These are phyloP conservation scores for Herpetomonas samuelpessoai DNA, from an alignment of 208 protist species.

Conservation along the genomic window DNA sequence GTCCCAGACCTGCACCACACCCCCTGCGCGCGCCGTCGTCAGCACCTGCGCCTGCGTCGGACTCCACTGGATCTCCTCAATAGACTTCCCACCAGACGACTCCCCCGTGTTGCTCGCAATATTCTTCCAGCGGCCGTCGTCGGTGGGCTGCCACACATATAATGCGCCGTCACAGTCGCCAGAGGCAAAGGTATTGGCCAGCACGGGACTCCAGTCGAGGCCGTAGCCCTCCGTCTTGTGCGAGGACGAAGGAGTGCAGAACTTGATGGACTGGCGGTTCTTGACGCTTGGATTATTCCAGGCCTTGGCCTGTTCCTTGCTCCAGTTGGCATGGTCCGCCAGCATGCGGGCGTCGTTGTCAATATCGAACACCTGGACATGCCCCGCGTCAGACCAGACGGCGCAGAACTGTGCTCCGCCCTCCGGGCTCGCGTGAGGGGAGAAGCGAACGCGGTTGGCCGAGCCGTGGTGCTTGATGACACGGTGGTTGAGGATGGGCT, in stretches of 20 bases:
- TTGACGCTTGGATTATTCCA: conserved; percentile 40
- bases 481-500: conserved; percentile 85
- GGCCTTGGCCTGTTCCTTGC: conserved; percentile 59
- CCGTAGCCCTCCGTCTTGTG: conserved; percentile 96
- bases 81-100: conserved; percentile 40
- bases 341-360: conserved; percentile 67
- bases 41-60: conserved; percentile 92
- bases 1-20: conserved; percentile 89
- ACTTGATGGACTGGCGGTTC: conserved; percentile 45
- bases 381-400: conserved; percentile 94
- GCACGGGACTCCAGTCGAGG: conserved; percentile 94
- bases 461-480: conserved; percentile 81
- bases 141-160: conserved; percentile 82
- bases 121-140: conserved; percentile 73
- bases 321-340: conserved; percentile 81
- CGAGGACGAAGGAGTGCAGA: conserved; percentile 72
- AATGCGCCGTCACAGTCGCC: conserved; percentile 94
- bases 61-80: conserved; percentile 98
- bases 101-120: conserved; percentile 54
- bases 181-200: conserved; percentile 67
- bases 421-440: conserved; percentile 67
- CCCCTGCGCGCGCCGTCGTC: conserved; percentile 73
- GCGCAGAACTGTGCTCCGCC: conserved; percentile 80
- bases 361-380: conserved; percentile 94
- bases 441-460: conserved; percentile 91